These are phyloP conservation scores for Croton laevigatus DNA, from an alignment of 441 rosid species.

Conservation along the genomic window DNA sequence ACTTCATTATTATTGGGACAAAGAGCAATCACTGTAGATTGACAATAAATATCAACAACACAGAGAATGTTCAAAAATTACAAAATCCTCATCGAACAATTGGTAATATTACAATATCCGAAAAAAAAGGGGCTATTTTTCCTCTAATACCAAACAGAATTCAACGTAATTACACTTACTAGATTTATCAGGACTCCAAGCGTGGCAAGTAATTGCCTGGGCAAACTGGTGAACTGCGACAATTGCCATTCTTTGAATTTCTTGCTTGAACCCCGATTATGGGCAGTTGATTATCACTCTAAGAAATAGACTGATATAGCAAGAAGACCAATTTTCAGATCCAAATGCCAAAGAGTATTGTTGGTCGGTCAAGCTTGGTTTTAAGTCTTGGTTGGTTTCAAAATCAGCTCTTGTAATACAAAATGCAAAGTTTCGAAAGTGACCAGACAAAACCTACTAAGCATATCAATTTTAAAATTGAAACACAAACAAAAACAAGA, in stretches of 20 bases:
- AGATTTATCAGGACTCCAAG: slow-evolving; percentile 94
- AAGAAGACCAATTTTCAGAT: background rate
- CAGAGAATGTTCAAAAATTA: no score
- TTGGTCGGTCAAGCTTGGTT: no score
- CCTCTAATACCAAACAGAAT: slow-evolving; percentile 14
- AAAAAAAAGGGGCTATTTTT: background rate
- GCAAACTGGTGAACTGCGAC: slow-evolving; percentile 75
- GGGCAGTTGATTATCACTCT: background rate
- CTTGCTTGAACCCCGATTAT: background rate
- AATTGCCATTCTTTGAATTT: slow-evolving; percentile 49
- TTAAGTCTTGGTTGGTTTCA: no score
- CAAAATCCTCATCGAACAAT: no score
- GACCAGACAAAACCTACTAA: no score
- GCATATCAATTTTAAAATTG: no score
- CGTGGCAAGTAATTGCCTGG: slow-evolving; percentile 86
- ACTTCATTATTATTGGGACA: slow-evolving; percentile 93
- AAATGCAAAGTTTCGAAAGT: no score
- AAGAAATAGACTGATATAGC: background rate
- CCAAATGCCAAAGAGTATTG: no score
- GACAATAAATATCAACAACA: background rate
- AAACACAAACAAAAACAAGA: no score
- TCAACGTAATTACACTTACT: slow-evolving; percentile 32
- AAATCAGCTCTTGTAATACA: no score
- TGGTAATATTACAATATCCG: no score
- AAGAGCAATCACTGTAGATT: slow-evolving; percentile 76